These are phyloP conservation scores for Centrapalus pauciflorus DNA, from an alignment of 129 eudicot species.

Conservation along the genomic window DNA sequence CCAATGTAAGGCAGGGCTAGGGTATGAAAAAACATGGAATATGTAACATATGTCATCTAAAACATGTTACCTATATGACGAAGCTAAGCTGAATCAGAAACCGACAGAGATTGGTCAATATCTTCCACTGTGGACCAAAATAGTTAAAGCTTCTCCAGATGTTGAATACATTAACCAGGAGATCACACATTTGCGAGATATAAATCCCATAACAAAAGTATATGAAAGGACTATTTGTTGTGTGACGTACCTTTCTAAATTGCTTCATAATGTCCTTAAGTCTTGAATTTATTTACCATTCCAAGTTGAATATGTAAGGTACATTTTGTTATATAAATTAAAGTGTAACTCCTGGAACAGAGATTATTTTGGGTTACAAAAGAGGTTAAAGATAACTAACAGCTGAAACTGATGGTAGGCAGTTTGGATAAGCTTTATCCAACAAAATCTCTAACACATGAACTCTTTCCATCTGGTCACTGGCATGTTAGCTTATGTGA, in stretches of 20 bases:
- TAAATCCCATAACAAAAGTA: not conserved
- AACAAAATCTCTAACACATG: constrained; percentile 62
- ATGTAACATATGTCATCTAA: not conserved
- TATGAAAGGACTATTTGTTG: not conserved
- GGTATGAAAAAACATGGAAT: not conserved
- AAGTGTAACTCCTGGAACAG: not conserved
- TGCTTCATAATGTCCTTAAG: constrained; percentile 63
- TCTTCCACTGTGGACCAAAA: constrained; percentile 65
- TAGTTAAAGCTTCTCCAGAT: constrained; percentile 69
- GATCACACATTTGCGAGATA: constrained; percentile 3
- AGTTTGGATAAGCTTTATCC: constrained; percentile 51
- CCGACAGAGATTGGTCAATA: constrained; percentile 57
- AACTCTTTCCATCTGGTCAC: constrained; percentile 68
- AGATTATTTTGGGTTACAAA: constrained; percentile 1
- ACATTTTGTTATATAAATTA: constrained; percentile 45
- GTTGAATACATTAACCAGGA: constrained; percentile 41
- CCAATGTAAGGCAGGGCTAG: not conserved
- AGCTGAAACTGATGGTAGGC: constrained; percentile 68
- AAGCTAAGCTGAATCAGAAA: constrained; percentile 42
- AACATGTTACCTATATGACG: constrained; percentile 44
- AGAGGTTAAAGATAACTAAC: constrained; percentile 37
- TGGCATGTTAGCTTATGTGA: no score
- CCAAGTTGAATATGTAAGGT: constrained; percentile 51
- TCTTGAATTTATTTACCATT: constrained; percentile 56
- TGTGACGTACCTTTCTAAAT: constrained; percentile 59